Base-by-base conservation (phyloP, 306 rosid species). In the Ormosia emarginata region DNA sequence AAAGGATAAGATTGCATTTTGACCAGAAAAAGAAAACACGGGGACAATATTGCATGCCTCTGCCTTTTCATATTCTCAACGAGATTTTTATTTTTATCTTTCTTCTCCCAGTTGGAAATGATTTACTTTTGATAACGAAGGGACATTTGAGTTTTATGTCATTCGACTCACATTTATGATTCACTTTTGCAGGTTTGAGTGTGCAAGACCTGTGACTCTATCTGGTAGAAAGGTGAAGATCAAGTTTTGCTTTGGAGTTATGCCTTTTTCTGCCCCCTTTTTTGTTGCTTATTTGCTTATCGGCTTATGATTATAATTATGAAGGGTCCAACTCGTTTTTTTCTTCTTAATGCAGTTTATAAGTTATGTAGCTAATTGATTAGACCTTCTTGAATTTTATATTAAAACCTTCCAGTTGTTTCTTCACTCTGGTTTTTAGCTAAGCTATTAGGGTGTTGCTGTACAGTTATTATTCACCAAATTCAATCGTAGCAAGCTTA, bases 161-260 rank as follows among this genome's bases (percentile, higher is more conserved):
- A 73, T 57, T 33, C 14, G 44, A 41, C 66, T 49, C 6, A 52
- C 57, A 1, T 15, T 36, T 59, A 14, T 13, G 40, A 0, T 12
- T 62, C 3, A 5, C 9, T 18, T 67, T 37, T 83, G 86, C 68
- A 92, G 97, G 97, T 82, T 83, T 92, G 92, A 87, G 81, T 69
- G 94, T 92, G 39, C 97, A 87, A 75, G 97, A 92, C 64, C 90
- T 86, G 57, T 89, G 88, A 90, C 4, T 36, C 55, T 67, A 36
- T 7, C 7, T 7, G 13, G 30, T 69, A 7, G 36, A 39, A 36
- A 56, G 55, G 17, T 12, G 65, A 46, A 36, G 82, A 76, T 49
- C 77, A 44, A 76, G 7, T 81, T 41, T 74, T 74, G 76, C 13
- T 57, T 30, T 41, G 73, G 79, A 49, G 71, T 43, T 2, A 5